Percentiles rank a stretch among this genome's conserved stretches.
Evolutionary conservation across 371 early-diverging fungal species (phyloP).

Genomic region (Actinomortierella wolfii): DNA sequence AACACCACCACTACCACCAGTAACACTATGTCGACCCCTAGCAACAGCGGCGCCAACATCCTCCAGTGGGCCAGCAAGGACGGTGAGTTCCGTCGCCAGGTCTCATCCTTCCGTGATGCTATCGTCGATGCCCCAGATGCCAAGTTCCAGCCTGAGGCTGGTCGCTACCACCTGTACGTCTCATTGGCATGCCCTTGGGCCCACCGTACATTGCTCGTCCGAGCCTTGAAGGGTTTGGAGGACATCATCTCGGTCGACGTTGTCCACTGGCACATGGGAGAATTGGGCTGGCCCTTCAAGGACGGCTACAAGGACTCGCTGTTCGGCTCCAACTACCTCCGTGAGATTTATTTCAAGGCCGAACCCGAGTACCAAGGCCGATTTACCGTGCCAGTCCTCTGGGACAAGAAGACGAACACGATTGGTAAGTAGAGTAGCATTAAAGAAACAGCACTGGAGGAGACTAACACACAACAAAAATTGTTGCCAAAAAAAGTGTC

Average conservation of each 20-base stretch:
- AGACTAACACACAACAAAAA: background rate
- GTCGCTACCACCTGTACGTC: conserved; percentile 80
- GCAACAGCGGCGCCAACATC: conserved; percentile 40
- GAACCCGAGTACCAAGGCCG: conserved; percentile 61
- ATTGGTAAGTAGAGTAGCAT: conserved; percentile 76
- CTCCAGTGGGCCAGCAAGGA: conserved; percentile 80
- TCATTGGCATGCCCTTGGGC: conserved; percentile 93
- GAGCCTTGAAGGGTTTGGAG: conserved; percentile 87
- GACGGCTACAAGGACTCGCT: conserved; percentile 83
- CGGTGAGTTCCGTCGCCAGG: conserved; percentile 88
- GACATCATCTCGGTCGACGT: conserved; percentile 79
- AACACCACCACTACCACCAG: background rate
- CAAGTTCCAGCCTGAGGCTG: conserved; percentile 76
- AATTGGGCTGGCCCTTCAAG: conserved; percentile 85
- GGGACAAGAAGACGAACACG: conserved; percentile 91
- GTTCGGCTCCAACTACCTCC: conserved; percentile 71
- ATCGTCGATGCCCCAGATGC: conserved; percentile 64
- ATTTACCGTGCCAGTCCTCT: conserved; percentile 89
- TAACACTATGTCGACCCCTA: conserved; percentile 20
- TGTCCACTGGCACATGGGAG: conserved; percentile 81
- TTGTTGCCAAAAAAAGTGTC: background rate
- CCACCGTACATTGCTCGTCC: conserved; percentile 85
- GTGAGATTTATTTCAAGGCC: conserved; percentile 91
- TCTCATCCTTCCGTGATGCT: conserved; percentile 79
- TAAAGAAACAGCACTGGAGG: too few relatives aligned